Base-by-base conservation (phyloP, 148 eudicot species). In the Camellia sinensis region DNA sequence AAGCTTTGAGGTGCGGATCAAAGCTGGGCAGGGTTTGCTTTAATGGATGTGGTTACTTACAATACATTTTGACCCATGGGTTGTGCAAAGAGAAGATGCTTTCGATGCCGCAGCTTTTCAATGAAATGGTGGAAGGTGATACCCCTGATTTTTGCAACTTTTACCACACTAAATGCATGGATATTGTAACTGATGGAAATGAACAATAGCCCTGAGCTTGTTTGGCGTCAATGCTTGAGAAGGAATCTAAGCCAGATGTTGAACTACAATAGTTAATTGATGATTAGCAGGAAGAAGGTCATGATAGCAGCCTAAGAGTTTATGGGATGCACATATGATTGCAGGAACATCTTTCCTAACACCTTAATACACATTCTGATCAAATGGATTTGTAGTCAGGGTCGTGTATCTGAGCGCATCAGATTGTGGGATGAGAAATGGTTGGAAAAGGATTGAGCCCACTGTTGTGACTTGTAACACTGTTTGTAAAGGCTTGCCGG, bases 341-440 rank as follows among this genome's bases (percentile, higher is more conserved):
- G 50, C 81, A 84, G 78, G 81, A 61, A 64, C 37, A 81, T 90
- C 56, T 41, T 61, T 41, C 95, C 97, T 67, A 91, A 87, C 88
- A 82, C 74, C 81, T 90, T 79, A 85, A 6, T 91, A 89, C 44
- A 86, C 63, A 90, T 84, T 70, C 78, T 93, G 37, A 89, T 93
- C 7, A 93, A 90, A 73, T 92, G 91, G 52, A 87, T 83, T 83
- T 90, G 92, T 85, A 87, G 46, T 45, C 56, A 50, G 50, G 90
- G 90, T 57, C 43, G 59, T 72, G 79, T 93, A 21, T 43, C 85
- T 50, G 87, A 90, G 71, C n/a, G 95, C 95, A 37, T 89, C 7
- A 87, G 79, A 78, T 75, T 91, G 52, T 93, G 95, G 97, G 89
- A 90, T 81, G 92, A 90, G 85, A n/a, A n/a, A 93, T 93, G 97